These are phyloP conservation scores for Fusarium secorum DNA, from an alignment of 2,329 filamentous ascomycete species.

Conservation along the genomic window DNA sequence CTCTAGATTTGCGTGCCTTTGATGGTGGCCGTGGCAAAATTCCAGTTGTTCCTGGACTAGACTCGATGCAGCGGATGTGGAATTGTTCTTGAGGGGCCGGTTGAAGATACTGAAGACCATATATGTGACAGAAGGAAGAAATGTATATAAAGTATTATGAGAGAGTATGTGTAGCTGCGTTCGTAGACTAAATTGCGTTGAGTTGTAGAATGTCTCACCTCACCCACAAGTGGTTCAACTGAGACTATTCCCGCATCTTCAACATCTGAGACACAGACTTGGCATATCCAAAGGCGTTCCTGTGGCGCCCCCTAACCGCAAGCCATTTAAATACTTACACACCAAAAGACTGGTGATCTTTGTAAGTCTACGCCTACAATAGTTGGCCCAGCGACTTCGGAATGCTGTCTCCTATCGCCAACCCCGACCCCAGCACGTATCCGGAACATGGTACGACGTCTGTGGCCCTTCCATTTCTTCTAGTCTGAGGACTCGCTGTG, in stretches of 20 bases:
- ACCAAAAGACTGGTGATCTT: neutral
- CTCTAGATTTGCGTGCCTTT: conserved; percentile 13
- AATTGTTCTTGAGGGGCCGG: neutral
- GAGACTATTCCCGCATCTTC: neutral
- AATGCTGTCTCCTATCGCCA: conserved; percentile 10
- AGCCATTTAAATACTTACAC: neutral
- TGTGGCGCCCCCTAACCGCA: neutral
- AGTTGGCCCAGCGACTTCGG: neutral
- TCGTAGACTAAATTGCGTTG: rapidly evolving
- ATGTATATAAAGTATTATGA: rapidly evolving
- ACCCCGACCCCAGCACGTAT: conserved; percentile 22
- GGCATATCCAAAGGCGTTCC: neutral
- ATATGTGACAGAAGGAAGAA: rapidly evolving
- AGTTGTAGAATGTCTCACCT: neutral
- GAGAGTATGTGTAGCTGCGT: rapidly evolving
- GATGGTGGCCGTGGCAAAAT: conserved; percentile 13
- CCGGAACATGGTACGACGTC: neutral
- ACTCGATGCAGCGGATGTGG: conserved; percentile 12
- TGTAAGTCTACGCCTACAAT: neutral
- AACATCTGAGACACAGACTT: neutral
- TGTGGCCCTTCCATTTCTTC: neutral
- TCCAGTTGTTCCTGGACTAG: conserved; percentile 30
- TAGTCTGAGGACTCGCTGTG: neutral
- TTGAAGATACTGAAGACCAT: rapidly evolving
- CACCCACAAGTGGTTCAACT: neutral